Conservation (phyloP, 768 basidiomycete species). For the Boletellus sp. region DNA sequence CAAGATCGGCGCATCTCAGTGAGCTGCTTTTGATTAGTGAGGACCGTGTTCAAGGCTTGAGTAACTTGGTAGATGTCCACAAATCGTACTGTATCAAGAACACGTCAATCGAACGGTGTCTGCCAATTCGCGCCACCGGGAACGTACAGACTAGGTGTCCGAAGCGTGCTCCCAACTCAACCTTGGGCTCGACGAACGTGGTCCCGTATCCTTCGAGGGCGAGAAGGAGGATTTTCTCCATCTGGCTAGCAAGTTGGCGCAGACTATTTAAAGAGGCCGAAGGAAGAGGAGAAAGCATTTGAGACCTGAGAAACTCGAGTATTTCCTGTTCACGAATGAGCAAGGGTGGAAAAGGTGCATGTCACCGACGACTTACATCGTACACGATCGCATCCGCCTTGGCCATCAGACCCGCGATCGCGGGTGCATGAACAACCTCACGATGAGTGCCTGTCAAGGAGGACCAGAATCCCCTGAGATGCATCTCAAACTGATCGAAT, state of each 20-base stretch:
- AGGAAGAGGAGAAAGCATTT: conserved; percentile 77
- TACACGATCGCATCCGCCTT: conserved; percentile 88
- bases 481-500: conserved; percentile 88
- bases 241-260: conserved; percentile 81
- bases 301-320: conserved; percentile 76
- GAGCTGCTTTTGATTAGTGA: conserved; percentile 83
- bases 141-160: conserved; percentile 84
- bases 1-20: conserved; percentile 84
- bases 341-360: conserved; percentile 5
- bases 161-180: conserved; percentile 86
- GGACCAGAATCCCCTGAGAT: conserved; percentile 83
- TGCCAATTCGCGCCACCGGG: background rate
- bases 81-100: conserved; percentile 64
- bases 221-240: conserved; percentile 83
- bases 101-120: conserved; percentile 2
- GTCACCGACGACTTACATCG: conserved; percentile 59
- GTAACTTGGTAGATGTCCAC: conserved; percentile 91
- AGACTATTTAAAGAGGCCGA: conserved; percentile 64
- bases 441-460: conserved; percentile 68
- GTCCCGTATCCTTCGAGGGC: conserved; percentile 81
- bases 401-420: conserved; percentile 83
- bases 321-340: conserved; percentile 60
- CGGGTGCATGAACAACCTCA: conserved; percentile 87
- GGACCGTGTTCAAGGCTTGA: conserved; percentile 82
- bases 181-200: conserved; percentile 88